These are phyloP conservation scores for Eucalyptus pauciflora DNA, from an alignment of 345 rosid genomes.

Conservation along the genomic window DNA sequence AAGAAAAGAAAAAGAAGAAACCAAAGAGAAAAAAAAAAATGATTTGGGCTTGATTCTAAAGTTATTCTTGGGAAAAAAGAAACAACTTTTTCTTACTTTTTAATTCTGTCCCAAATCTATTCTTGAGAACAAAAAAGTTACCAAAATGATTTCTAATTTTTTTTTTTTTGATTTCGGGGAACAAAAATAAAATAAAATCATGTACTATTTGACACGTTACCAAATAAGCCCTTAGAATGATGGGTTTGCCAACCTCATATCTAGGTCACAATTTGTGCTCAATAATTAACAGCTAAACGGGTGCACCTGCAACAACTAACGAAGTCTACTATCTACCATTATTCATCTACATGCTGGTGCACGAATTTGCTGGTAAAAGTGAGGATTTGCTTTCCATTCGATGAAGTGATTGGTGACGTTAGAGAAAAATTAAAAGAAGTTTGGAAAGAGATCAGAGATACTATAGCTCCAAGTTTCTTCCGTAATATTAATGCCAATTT, in stretches of 20 bases:
- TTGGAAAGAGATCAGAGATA: neutral
- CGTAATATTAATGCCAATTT: neutral
- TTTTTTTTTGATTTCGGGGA: accelerated
- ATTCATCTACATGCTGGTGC: neutral
- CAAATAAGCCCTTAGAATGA: neutral
- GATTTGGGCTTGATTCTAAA: too few species aligned
- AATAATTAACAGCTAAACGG: neutral
- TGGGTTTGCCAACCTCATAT: neutral
- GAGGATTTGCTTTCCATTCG: neutral
- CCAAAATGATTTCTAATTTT: accelerated
- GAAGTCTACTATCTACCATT: neutral
- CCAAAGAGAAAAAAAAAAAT: too few species aligned
- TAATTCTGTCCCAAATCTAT: accelerated
- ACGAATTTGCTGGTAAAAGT: neutral
- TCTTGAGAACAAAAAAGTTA: too few species aligned
- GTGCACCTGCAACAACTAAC: neutral
- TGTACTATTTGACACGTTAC: accelerated
- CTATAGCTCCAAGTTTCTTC: neutral
- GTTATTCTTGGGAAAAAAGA: too few species aligned
- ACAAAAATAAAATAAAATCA: too few species aligned
- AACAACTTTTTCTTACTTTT: too few species aligned
- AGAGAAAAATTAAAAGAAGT: neutral
- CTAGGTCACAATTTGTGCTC: neutral
- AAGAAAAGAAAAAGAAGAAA: too few species aligned
- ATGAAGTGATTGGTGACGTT: neutral